Evolutionary conservation across 495 filamentous ascomycete species (phyloP).

Genomic region (Letharia columbiana): DNA sequence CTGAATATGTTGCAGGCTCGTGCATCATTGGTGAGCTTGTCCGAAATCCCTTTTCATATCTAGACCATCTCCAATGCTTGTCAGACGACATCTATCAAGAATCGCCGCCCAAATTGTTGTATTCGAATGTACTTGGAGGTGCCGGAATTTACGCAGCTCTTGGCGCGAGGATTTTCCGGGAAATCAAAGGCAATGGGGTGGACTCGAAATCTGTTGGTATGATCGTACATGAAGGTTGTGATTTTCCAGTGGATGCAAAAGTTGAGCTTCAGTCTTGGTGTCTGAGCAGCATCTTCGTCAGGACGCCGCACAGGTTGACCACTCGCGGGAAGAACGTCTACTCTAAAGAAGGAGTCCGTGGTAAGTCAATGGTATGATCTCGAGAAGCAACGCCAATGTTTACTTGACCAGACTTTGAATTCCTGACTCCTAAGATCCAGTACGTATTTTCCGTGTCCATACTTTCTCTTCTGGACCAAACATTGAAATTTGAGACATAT

Average conservation of each 20-base stretch:
- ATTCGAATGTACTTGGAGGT: constrained; percentile 64
- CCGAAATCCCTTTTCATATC: neutral
- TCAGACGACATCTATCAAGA: constrained; percentile 66
- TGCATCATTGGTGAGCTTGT: constrained; percentile 73
- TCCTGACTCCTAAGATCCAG: constrained; percentile 77
- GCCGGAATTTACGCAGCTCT: constrained; percentile 79
- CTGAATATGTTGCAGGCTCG: constrained; percentile 50
- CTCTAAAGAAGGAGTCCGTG: constrained; percentile 48
- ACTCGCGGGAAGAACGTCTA: constrained; percentile 93
- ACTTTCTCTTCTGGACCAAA: neutral
- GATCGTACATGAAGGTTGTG: constrained; percentile 82
- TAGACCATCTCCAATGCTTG: neutral
- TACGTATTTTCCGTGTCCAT: neutral
- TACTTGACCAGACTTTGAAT: constrained; percentile 64
- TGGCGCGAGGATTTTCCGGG: constrained; percentile 78
- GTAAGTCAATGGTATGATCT: constrained; percentile 28
- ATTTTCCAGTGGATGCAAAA: constrained; percentile 66
- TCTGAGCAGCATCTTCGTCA: constrained; percentile 60
- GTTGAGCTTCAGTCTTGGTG: constrained; percentile 58
- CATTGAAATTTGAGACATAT: neutral
- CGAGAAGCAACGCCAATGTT: neutral
- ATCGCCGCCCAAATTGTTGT: constrained; percentile 42
- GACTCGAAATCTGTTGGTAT: constrained; percentile 58
- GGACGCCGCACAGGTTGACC: constrained; percentile 59
- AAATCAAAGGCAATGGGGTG: constrained; percentile 28